Base-by-base conservation (phyloP, 176 grass and related monocot genomes). In the Puccinellia tenuiflora region DNA sequence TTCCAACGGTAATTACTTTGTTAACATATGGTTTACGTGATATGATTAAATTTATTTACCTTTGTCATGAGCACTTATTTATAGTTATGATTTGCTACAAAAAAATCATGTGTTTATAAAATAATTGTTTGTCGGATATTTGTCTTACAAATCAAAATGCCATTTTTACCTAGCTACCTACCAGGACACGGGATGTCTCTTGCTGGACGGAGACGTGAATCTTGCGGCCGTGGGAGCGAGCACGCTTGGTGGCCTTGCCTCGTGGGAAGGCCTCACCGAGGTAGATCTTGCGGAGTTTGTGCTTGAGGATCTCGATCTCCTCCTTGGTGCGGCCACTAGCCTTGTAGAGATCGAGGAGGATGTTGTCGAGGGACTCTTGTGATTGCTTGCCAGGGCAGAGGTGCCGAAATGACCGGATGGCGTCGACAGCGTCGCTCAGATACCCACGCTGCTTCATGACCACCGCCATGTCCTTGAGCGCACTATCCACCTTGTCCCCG, bases 391-490 rank as follows among this genome's bases (percentile, higher is more conserved):
- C 24, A 28, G 92, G 88, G 87, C 94, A 97, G 51, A 94, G 89
- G 65, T 92, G 87, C 7, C 94, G 85, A 15, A 92, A 85, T 17
- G 89, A 94, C 52, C 86, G 78, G 83, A 97, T 80, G 52, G 91
- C 94, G 68, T 94, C 91, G 33, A 97, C 78, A 30, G 94, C 94
- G 28, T 97, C 92, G 42, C 70, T 24, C 2, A 85, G 85, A 39
- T 90, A 90, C 1, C 92, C 89, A 22, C 84, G 76, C 77, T 97
- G 94, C 89, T 97, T 97, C 92, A 94, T 94, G 42, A 97, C 94
- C 51, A 94, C 89, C 5, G 85, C 92, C 94, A 97, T 97, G 87
- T 97, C 94, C 83, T 97, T 97, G 38, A 97, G 82, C 45, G 94
- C 94, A 67, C 94, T 97, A 47, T 94, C 87, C 45, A 94, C 30